Evolutionary conservation across 306 rosid genomes (phyloP).

Genomic region (Glycine soja): DNA sequence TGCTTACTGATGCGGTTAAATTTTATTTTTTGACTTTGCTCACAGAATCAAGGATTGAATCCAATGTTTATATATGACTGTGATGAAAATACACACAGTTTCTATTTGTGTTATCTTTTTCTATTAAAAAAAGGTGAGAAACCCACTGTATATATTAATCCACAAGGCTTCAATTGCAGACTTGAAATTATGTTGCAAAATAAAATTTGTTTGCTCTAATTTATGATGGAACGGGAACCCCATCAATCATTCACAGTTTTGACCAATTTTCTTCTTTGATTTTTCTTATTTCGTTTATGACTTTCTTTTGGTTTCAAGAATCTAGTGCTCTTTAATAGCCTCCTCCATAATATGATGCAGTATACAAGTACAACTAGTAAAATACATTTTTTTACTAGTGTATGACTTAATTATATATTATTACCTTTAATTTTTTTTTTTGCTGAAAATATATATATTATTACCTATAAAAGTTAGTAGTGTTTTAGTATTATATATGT

Average conservation of each 20-base stretch:
- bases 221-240: background rate
- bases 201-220: background rate
- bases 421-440: too few relatives aligned
- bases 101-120: background rate
- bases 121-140: background rate
- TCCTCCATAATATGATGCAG: background rate
- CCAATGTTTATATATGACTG: conserved; percentile 13
- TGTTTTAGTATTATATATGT: background rate
- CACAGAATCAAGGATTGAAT: conserved; percentile 17
- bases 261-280: background rate
- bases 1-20: conserved; percentile 11
- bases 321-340: background rate
- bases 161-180: background rate
- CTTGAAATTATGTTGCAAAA: background rate
- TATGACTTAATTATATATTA: background rate
- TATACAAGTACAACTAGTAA: background rate
- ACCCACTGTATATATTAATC: background rate
- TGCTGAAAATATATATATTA: too few relatives aligned
- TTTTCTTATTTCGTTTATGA: background rate
- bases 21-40: conserved; percentile 36
- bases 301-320: background rate
- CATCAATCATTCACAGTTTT: background rate
- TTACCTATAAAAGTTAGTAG: background rate
- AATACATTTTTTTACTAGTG: background rate
- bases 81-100: background rate